Base-by-base conservation (phyloP, 176 grass and related monocot genomes). In the Elymus sibiricus region DNA sequence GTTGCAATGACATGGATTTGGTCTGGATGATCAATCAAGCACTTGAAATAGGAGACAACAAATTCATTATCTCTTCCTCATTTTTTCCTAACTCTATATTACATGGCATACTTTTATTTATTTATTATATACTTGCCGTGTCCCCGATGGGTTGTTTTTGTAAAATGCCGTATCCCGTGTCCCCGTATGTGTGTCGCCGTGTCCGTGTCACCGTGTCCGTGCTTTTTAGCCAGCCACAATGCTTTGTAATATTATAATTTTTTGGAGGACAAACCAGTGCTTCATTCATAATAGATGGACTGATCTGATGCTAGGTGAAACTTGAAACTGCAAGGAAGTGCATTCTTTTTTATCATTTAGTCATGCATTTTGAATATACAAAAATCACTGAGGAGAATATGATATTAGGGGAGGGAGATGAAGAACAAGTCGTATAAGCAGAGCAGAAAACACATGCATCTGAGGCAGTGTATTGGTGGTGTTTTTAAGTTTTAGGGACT, bases 201-300 rank as follows among this genome's bases (percentile, higher is more conserved):
- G n/a, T n/a, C n/a, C n/a, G n/a, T n/a, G n/a, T n/a, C n/a, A n/a
- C n/a, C n/a, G n/a, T n/a, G n/a, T n/a, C n/a, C n/a, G n/a, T n/a
- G n/a, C n/a, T n/a, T n/a, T n/a, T n/a, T n/a, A n/a, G n/a, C 43
- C 26, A 19, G 26, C 43, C 72, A 51, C 8, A 76, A 76, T 51
- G 44, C 26, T 75, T 19, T 1, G 2, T 16, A 75, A 49, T 75
- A 49, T 75, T 49, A 49, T 21, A 51, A 6, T 21, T 74, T 24
- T 75, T 76, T 76, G 72, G 72, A 49, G 38, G 71, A 47, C 17
- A 26, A 76, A 51, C 25, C 72, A 51, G 44, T 76, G 43, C 72
- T 76, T 76, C 72, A 75, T 76, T 76, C 72, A 75, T 27, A 51
- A 51, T 76, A 51, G 72, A 49, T 19, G 70, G 70, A 76, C 8